A percentile compares a stretch with the other conserved stretches of the same genome.
Conservation (phyloP, 805 yeast species). For the Kregervanrija pseudodelftensis region DNA sequence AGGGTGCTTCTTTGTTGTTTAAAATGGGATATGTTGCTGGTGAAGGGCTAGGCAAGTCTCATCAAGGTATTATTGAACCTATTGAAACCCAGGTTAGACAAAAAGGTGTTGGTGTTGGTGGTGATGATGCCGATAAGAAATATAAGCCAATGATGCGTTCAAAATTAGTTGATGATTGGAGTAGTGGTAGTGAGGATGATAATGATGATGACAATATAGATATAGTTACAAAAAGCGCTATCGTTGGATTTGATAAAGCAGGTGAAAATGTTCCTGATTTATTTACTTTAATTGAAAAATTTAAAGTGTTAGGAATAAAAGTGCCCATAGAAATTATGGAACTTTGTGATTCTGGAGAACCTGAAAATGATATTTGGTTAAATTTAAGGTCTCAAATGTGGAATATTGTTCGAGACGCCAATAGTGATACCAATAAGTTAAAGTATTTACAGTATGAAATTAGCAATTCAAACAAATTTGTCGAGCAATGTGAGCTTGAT, state of each 20-base stretch:
- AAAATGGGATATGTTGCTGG: conserved; percentile 88
- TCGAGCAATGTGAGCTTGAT: conserved; percentile 1
- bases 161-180: conserved; percentile 9
- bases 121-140: conserved; percentile 31
- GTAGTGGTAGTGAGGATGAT: conserved; percentile 12
- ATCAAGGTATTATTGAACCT: conserved; percentile 75
- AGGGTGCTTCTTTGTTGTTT: conserved; percentile 72
- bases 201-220: conserved; percentile 17
- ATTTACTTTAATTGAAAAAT: conserved; percentile 29
- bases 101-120: conserved; percentile 72
- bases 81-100: conserved; percentile 64
- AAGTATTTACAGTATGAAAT: conserved; percentile 12
- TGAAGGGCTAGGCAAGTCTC: conserved; percentile 69
- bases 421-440: conserved; percentile 7
- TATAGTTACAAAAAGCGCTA: background rate
- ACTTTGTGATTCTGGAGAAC: conserved; percentile 19
- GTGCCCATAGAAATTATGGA: conserved; percentile 33
- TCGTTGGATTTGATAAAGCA: conserved; percentile 9
- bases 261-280: conserved; percentile 23
- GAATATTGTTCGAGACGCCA: conserved; percentile 8
- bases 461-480: conserved; percentile 5
- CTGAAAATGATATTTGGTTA: conserved; percentile 3
- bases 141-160: conserved; percentile 9
- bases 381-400: conserved; percentile 16
- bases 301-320: conserved; percentile 28